Conservation (phyloP, 2,329 filamentous ascomycete species). For the Talaromyces sp. region DNA sequence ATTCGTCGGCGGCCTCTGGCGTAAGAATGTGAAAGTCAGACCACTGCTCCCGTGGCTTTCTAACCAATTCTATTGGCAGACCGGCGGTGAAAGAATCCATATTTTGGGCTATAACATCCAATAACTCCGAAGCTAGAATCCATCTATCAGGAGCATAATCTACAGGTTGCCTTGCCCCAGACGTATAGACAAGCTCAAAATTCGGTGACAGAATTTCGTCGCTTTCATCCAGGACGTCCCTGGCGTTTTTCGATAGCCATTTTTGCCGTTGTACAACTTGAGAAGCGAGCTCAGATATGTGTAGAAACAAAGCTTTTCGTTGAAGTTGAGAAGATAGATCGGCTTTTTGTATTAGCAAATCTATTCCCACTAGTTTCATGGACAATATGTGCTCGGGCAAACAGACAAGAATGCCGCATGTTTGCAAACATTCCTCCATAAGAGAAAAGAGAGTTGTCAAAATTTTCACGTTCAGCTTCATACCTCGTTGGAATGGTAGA, state of each 20-base stretch:
- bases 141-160: constrained; percentile 53
- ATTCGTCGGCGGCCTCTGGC: neutral
- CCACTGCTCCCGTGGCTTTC: neutral
- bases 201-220: constrained; percentile 57
- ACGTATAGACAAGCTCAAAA: constrained; percentile 59
- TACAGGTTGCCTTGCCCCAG: constrained; percentile 47
- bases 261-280: constrained; percentile 37
- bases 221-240: constrained; percentile 59
- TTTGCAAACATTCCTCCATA: constrained; percentile 38
- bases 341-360: constrained; percentile 35
- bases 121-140: constrained; percentile 49
- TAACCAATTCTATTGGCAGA: neutral
- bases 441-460: constrained; percentile 17
- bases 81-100: neutral
- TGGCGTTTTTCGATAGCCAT: constrained; percentile 39
- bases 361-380: constrained; percentile 56
- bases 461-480: constrained; percentile 33
- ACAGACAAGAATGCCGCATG: constrained; percentile 52
- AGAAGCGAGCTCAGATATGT: constrained; percentile 22
- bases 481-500: constrained; percentile 35
- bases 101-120: constrained; percentile 24
- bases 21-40: too few species aligned
- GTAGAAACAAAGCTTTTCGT: constrained; percentile 36
- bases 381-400: constrained; percentile 51
- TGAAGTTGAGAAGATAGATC: constrained; percentile 31